Evolutionary conservation across 2,329 filamentous ascomycete genomes (phyloP).

Genomic region (Sclerotinia subarctica): DNA sequence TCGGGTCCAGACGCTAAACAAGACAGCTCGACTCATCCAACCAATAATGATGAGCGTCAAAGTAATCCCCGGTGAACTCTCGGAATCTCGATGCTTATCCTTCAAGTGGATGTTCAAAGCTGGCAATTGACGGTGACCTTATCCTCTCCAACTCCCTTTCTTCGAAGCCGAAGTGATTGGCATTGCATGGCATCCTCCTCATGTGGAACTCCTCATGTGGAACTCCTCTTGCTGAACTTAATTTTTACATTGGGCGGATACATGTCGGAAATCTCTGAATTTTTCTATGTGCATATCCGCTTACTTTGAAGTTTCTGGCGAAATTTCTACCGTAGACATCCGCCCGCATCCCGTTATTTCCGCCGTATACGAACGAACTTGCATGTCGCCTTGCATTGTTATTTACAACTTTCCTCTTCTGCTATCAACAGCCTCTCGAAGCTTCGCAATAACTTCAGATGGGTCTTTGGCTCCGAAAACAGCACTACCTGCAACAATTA

Average conservation of each 20-base stretch:
- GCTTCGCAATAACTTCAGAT: conserved; percentile 75
- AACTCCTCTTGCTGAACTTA: background rate
- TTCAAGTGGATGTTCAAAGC: background rate
- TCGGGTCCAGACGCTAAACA: conserved; percentile 6
- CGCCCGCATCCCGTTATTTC: background rate
- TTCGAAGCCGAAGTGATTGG: conserved; percentile 9
- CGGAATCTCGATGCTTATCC: background rate
- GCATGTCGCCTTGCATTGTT: conserved; percentile 1
- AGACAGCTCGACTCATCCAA: background rate
- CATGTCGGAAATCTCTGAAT: background rate
- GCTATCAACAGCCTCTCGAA: conserved; percentile 76
- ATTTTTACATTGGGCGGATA: background rate
- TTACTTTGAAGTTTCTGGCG: background rate
- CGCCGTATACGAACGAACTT: background rate
- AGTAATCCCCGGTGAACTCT: conserved; percentile 13
- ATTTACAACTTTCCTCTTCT: conserved; percentile 38
- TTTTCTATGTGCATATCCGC: background rate
- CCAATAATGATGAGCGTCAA: background rate
- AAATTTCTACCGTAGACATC: background rate
- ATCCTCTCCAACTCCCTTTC: conserved; percentile 5
- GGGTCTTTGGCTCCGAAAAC: conserved; percentile 93
- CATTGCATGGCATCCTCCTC: background rate
- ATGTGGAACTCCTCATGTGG: conserved; percentile 5
- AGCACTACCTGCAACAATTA: conserved; percentile 94
- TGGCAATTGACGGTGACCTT: background rate